phyloP scores from a whole-genome alignment of 108 stramenopile species.

The Discostella stelligeroides region DNA sequence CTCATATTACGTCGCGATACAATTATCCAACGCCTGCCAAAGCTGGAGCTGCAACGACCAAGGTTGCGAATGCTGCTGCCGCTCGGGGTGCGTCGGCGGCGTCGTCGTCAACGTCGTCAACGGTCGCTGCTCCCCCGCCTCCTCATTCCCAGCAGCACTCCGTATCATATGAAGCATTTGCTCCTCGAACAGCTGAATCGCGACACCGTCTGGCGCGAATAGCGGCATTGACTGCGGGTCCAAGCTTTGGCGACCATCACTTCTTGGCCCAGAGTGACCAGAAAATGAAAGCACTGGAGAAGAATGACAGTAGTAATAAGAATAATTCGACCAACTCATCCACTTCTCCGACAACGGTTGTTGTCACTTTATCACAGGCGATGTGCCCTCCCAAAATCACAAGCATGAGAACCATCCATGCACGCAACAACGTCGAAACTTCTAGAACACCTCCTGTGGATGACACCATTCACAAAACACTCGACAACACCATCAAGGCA shows the following conservation, averaged over 20 bases:
- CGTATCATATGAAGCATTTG: constrained; percentile 76
- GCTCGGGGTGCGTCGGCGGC: no score
- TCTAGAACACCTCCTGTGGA: constrained; percentile 15
- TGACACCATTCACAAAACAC: constrained; percentile 28
- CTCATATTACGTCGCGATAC: neutral
- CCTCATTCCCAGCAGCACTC: constrained; percentile 10
- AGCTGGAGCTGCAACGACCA: no score
- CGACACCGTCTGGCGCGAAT: constrained; percentile 63
- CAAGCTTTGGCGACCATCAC: constrained; percentile 27
- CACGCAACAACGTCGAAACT: constrained; percentile 3
- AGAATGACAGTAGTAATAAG: constrained; percentile 44
- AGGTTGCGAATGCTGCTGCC: no score
- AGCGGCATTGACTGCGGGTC: constrained; percentile 79
- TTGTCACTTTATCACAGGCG: constrained; percentile 10
- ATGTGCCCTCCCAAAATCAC: constrained; percentile 41
- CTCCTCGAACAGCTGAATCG: constrained; percentile 72
- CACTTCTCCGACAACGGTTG: neutral
- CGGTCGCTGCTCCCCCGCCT: neutral
- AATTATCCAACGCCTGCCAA: neutral
- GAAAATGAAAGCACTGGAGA: constrained; percentile 4
- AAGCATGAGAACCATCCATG: neutral
- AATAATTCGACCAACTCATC: neutral
- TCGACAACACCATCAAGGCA: constrained; percentile 39
- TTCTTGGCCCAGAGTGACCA: neutral
- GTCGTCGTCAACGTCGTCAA: neutral